Evolutionary conservation across 352 stramenopile genomes (phyloP), one percentile per base, ranked within the genome.

Genomic region (Phytophthora ramorum): DNA sequence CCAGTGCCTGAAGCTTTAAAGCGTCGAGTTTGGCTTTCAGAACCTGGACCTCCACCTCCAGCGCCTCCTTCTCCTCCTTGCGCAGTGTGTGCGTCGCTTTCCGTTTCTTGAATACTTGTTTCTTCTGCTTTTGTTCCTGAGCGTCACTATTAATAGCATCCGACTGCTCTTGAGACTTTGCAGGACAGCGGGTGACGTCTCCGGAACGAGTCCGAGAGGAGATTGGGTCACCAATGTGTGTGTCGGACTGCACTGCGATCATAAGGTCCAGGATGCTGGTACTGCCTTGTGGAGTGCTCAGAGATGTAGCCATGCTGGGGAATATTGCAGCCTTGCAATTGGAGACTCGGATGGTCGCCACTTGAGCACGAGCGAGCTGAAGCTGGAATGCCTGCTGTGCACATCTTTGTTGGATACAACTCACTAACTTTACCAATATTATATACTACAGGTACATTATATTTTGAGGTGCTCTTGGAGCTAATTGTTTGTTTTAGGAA

Each of bases 1-100:
- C 30, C 13, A 69, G 30, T 13, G 13, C 17, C 24, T 70, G 55
- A 20, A 74, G 30, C 38, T 75, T 68, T 32, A 79, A 60, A 16
- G 30, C 46, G 34, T 79, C 47, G 24, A 81, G 50, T 40, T 71
- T 63, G 6, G 24, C 17, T 14, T 74, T 12, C 34, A 78, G 44
- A 13, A 30, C 16, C 10, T 44, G 4, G 19, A 75, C 55, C 52
- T 69, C 55, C 22, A 9, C 34, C 45, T 60, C 37, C 22, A 78
- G 51, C 13, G 61, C 57, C 37, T 50, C 5, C n/a, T 69, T 71
- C 37, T 75, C 60, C 51, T 64, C 61, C 41, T 78, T 74, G 1
- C 70, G 70, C 24, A 72, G 12, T 2, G 56, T 63, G 44, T 66
- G 58, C 20, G 65, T 78, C 4, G 66, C 43, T 44, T 69, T 66